Conservation (phyloP, 2,329 filamentous ascomycete species). For the Paradendryphiella salina region DNA sequence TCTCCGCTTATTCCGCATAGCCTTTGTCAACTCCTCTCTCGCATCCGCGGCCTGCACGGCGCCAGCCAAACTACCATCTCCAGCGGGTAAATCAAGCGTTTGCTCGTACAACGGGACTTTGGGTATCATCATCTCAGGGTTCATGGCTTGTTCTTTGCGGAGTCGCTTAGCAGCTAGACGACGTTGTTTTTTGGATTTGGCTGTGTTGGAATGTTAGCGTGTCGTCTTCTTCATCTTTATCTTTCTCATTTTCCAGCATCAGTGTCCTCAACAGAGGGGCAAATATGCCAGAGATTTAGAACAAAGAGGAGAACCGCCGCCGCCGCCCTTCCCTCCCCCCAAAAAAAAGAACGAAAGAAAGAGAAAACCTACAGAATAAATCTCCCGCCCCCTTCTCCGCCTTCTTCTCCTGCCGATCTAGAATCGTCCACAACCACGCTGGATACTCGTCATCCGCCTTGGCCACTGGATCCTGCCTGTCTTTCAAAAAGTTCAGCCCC, state of each 20-base stretch:
- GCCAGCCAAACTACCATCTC: conserved; percentile 54
- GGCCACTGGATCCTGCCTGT: conserved; percentile 71
- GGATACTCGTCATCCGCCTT: conserved; percentile 76
- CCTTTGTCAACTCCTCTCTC: conserved; percentile 67
- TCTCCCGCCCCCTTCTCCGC: conserved; percentile 64
- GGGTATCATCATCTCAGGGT: conserved; percentile 64
- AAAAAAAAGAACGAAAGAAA: not conserved
- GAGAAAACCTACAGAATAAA: conserved; percentile 71
- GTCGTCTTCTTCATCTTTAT: not conserved
- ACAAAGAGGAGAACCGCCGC: too few species aligned
- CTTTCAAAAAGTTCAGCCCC: conserved; percentile 79
- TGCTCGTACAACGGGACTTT: conserved; percentile 77
- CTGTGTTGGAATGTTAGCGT: conserved; percentile 13
- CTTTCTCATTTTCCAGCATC: too few species aligned
- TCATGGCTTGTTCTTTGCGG: conserved; percentile 64
- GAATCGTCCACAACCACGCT: conserved; percentile 74
- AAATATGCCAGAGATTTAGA: too few species aligned
- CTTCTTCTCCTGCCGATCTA: conserved; percentile 63
- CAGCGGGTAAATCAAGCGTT: conserved; percentile 69
- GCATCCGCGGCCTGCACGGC: conserved; percentile 53
- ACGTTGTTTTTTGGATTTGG: conserved; percentile 81
- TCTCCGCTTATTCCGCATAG: conserved; percentile 74
- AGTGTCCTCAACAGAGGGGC: too few species aligned
- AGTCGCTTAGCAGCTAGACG: conserved; percentile 68
- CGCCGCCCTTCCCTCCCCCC: too few species aligned